phyloP scores from a whole-genome alignment of 2,329 filamentous ascomycete species.

The Aspergillus sergii region DNA sequence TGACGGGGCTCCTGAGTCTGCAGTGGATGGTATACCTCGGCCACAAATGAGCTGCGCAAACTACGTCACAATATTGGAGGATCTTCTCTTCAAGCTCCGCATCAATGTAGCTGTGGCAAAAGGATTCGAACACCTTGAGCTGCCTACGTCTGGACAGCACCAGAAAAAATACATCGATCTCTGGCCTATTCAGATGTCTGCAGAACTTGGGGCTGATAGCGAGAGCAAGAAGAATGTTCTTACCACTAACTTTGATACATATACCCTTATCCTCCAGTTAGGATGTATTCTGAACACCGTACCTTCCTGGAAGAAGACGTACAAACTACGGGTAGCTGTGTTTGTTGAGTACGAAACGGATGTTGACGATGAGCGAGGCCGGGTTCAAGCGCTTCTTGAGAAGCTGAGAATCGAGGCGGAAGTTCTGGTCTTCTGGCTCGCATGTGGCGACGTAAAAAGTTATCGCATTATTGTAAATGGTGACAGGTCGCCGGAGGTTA shows the following conservation, averaged over 20 bases:
- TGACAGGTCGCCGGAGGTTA: conserved; percentile 50
- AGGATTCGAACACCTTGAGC: conserved; percentile 75
- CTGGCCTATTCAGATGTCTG: conserved; percentile 94
- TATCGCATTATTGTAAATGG: conserved; percentile 83
- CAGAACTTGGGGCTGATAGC: conserved; percentile 70
- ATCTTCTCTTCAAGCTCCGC: conserved; percentile 73
- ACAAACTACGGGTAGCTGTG: conserved; percentile 74
- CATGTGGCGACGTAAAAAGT: conserved; percentile 69
- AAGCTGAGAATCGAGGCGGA: conserved; percentile 81
- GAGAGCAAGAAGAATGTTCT: conserved; percentile 67
- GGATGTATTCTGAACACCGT: conserved; percentile 84
- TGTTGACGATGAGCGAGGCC: conserved; percentile 73
- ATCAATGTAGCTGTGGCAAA: conserved; percentile 85
- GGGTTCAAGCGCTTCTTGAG: conserved; percentile 73
- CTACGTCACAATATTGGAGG: conserved; percentile 82
- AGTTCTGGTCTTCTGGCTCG: conserved; percentile 79
- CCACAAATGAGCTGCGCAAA: conserved; percentile 69
- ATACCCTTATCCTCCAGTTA: conserved; percentile 81
- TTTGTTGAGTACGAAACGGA: conserved; percentile 90
- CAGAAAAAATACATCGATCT: conserved; percentile 80
- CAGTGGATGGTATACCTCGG: conserved; percentile 69
- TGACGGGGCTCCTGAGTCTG: conserved; percentile 35
- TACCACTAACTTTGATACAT: conserved; percentile 90
- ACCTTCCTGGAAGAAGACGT: conserved; percentile 74
- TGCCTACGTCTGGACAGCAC: conserved; percentile 63